phyloP scores from a whole-genome alignment of 129 eudicot species.

The Pulicaria dysenterica region DNA sequence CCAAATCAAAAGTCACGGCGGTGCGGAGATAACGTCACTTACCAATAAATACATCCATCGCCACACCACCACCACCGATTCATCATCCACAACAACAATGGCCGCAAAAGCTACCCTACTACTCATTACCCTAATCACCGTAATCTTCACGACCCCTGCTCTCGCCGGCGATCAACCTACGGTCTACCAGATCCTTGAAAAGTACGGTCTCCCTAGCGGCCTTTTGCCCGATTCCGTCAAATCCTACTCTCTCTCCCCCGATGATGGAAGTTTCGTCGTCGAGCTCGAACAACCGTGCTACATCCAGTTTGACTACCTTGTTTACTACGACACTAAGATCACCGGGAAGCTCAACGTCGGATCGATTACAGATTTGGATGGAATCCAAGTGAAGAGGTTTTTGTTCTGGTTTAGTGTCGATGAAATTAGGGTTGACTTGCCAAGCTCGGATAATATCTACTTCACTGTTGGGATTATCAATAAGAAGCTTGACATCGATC shows the following conservation, averaged over 20 bases:
- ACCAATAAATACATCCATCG: slow-evolving; percentile 17
- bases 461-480: slow-evolving; percentile 80
- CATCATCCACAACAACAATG: slow-evolving; percentile 33
- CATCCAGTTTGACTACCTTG: slow-evolving; percentile 75
- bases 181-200: slow-evolving; percentile 68
- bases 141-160: slow-evolving; percentile 24
- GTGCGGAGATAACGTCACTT: not conserved
- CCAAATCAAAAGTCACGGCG: slow-evolving; percentile 3
- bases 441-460: slow-evolving; percentile 67
- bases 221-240: slow-evolving; percentile 75
- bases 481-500: slow-evolving; percentile 78
- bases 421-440: slow-evolving; percentile 89
- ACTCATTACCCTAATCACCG: slow-evolving; percentile 25
- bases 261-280: slow-evolving; percentile 69
- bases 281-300: slow-evolving; percentile 62
- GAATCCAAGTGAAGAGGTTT: slow-evolving; percentile 69
- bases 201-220: slow-evolving; percentile 81
- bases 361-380: slow-evolving; percentile 69
- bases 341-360: slow-evolving; percentile 68
- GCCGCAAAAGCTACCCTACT: slow-evolving; percentile 39
- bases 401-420: slow-evolving; percentile 79
- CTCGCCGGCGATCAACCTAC: slow-evolving; percentile 41
- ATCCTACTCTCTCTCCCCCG: slow-evolving; percentile 56
- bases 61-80: not conserved
- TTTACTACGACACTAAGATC: slow-evolving; percentile 70